Conservation (phyloP, 164 flowering plant species). For the Annona cherimola region DNA sequence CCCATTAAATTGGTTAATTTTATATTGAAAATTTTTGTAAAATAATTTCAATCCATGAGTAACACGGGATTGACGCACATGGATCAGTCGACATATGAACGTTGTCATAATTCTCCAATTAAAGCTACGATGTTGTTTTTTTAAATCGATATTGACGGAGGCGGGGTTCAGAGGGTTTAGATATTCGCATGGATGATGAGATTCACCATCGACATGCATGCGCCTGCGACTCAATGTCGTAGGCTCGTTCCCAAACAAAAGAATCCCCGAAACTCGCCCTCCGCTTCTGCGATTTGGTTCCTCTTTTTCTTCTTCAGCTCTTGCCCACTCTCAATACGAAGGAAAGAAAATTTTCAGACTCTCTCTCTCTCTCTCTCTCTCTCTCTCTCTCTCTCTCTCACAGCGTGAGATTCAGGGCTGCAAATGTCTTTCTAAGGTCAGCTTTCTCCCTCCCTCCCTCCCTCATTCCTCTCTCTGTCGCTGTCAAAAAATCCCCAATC, state of each 20-base stretch:
- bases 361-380: constrained; percentile 6
- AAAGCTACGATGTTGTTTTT: no score
- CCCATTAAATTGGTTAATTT: no score
- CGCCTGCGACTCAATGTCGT: not conserved
- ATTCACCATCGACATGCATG: not conserved
- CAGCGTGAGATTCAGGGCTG: not conserved
- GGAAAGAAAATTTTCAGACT: not conserved
- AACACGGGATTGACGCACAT: no score
- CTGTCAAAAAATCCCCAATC: not conserved
- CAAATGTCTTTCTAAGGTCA: constrained; percentile 7
- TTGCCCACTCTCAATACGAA: not conserved
- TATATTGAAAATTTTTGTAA: no score
- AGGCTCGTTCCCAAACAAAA: not conserved
- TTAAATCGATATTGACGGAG: no score
- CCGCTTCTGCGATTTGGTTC: not conserved
- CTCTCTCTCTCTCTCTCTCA: no score
- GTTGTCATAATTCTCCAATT: no score
- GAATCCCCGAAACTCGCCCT: not conserved
- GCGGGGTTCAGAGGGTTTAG: no score
- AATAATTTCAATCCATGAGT: no score
- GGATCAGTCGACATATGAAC: no score
- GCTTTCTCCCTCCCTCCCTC: not conserved
- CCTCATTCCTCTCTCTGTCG: no score
- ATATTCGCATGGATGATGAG: not conserved
- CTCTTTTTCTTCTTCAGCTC: not conserved